These are phyloP conservation scores for Thermothielavioides terrestris DNA, from an alignment of 495 filamentous ascomycete species.

Conservation along the genomic window DNA sequence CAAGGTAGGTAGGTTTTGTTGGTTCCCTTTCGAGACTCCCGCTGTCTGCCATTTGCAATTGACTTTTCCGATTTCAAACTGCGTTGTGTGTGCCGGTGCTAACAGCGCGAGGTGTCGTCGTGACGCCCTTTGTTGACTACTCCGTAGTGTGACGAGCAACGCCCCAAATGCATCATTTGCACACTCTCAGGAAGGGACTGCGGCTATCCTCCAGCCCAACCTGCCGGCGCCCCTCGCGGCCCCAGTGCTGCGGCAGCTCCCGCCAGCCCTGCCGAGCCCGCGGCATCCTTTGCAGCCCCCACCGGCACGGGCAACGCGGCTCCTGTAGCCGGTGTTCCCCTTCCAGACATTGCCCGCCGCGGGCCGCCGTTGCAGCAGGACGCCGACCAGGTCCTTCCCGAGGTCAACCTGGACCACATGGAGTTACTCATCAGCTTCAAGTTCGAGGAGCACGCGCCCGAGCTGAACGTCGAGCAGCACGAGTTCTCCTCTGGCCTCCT, in stretches of 20 bases:
- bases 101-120: not conserved
- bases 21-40: not conserved
- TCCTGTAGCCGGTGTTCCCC: conserved; percentile 10
- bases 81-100: not conserved
- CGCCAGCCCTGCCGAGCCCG: not conserved
- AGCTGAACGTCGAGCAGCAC: conserved; percentile 16
- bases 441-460: conserved; percentile 19
- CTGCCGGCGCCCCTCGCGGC: not conserved
- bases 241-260: not conserved
- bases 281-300: not conserved
- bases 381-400: conserved; percentile 5
- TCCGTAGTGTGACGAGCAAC: conserved; percentile 31
- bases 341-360: conserved; percentile 8
- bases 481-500: conserved; percentile 9
- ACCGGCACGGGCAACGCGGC: not conserved
- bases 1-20: conserved; percentile 18
- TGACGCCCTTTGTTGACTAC: too few species aligned
- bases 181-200: conserved; percentile 27
- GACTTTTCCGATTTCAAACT: not conserved
- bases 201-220: conserved; percentile 20
- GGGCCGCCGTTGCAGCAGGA: not conserved
- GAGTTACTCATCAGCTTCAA: conserved; percentile 29
- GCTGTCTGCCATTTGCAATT: not conserved
- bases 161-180: conserved; percentile 29
- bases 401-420: conserved; percentile 32